Evolutionary conservation across 805 yeast species (phyloP), one percentile per base, ranked within the genome.

Genomic region (Crinitomyces ghanaensis): DNA sequence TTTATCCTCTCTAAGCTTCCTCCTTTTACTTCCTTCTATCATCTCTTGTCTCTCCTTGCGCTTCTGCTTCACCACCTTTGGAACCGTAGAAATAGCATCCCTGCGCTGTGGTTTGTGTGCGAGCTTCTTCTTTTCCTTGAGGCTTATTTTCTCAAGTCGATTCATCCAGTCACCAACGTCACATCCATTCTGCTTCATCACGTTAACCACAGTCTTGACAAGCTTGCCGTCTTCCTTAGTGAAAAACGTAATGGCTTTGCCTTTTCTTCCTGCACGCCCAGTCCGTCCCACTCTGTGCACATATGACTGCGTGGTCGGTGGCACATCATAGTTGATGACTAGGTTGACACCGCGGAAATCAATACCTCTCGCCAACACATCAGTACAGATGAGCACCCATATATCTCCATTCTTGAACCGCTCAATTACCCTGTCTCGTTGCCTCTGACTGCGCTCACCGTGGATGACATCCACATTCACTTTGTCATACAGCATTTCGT

Each of bases 211-310:
- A 6, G 91, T 80, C 52, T 81, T 80, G 28, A 91, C 68, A 2
- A 80, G 72, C 36, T 69, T 54, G 3, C 70, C 58, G 53, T 91
- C 99, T 42, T 83, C 93, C 52, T 85, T 86, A 17, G 98, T 88
- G 62, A 81, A 91, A 44, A 86, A 77, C 0, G 98, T 91, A 13
- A 91, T 72, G 0, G 97, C 96, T 46, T 68, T 69, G 37, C 99
- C 98, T 6, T 60, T 49, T 39, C 79, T 73, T 1, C 94, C 95
- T 34, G 84, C 95, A 67, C 99, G 77, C 45, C 98, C 99, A 2
- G 98, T 88, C 66, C 99, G 79, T 57, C 99, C 99, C 49, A 91
- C 83, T 61, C 99, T 74, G 57, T 91, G 99, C 29, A 91, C 95
- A 54, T 91, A 91, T 0, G 95, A 78, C 56, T 88, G 96, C 1